Evolutionary conservation across 306 rosid species (phyloP), one percentile per base, ranked within the genome.

Genomic region (Vachellia collinsii): DNA sequence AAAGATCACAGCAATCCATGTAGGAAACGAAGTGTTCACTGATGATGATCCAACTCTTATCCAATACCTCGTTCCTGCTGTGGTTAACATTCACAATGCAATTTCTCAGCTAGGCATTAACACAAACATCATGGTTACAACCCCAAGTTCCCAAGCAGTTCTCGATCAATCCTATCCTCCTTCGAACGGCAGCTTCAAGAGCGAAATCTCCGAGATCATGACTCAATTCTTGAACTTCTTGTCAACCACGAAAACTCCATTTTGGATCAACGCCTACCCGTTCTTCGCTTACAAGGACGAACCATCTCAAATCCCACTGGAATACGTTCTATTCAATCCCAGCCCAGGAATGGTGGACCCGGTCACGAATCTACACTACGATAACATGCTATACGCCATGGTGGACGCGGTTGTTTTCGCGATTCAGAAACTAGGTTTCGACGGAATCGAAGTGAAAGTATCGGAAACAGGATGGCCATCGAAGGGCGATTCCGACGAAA

Each of bases 401-500:
- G 99, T 93, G 0, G 99, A 95, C 84, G 99, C 99, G 10, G 92
- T 89, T 23, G 64, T 86, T 7, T 91, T 89, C 77, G 99, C 97
- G 6, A 91, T 95, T 68, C 92, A 90, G n/a, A 88, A 81, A 23
- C 59, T 95, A 83, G 96, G 96, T 0, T 95, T 81, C 69, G 81
- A 80, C 34, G 93, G 88, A 5, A 89, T 95, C 2, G 99, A 95
- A 42, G 95, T 93, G 46, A 79, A 90, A 85, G 91, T 95, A n/a
- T 91, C 99, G 1, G 99, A 95, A 53, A 95, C 99, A 3, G 99
- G 99, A 13, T 95, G 99, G 99, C 99, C 99, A 0, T 90, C 97
- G 1, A 91, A 88, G 70, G 99, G 99, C 0, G 99, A 95, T 22
- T 0, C 59, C 0, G 48, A 87, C 58, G 99, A 95, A 72, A 22